These are phyloP conservation scores for Lecanicillium sp. DNA, from an alignment of 2,329 filamentous ascomycete species.

Conservation along the genomic window DNA sequence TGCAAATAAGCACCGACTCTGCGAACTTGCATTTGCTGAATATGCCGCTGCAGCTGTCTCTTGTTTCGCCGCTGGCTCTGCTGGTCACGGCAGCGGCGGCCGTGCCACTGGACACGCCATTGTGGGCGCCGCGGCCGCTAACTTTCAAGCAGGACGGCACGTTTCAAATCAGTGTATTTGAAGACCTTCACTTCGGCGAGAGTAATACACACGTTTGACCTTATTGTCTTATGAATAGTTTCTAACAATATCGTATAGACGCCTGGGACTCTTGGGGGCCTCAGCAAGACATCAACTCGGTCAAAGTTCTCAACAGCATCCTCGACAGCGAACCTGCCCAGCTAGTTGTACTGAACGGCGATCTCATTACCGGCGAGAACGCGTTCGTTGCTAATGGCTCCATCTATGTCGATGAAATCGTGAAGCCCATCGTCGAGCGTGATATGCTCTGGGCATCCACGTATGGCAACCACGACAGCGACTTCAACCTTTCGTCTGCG, in stretches of 20 bases:
- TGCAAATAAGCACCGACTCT: no score
- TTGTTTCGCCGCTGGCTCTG: not conserved
- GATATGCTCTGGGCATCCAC: slow-evolving; percentile 58
- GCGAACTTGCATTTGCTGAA: no score
- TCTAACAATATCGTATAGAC: no score
- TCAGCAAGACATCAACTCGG: slow-evolving; percentile 30
- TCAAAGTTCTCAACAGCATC: slow-evolving; percentile 29
- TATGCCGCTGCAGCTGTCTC: not conserved
- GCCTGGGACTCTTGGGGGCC: slow-evolving; percentile 31
- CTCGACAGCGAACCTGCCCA: slow-evolving; percentile 22
- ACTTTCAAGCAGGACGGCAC: slow-evolving; percentile 14
- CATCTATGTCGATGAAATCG: slow-evolving; percentile 52
- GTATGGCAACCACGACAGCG: slow-evolving; percentile 65
- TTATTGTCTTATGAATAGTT: not conserved
- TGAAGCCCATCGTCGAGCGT: slow-evolving; percentile 49
- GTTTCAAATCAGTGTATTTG: slow-evolving; percentile 17
- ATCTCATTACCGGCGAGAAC: slow-evolving; percentile 65
- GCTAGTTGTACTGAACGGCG: slow-evolving; percentile 47
- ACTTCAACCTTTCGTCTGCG: slow-evolving; percentile 49
- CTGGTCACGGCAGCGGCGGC: not conserved
- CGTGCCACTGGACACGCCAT: slow-evolving; percentile 30
- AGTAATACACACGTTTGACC: slow-evolving; percentile 5
- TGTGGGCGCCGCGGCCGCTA: slow-evolving; percentile 42
- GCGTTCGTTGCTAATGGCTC: slow-evolving; percentile 48
- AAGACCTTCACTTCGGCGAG: slow-evolving; percentile 19